Conservation (phyloP, 108 stramenopile species). For the Craspedostauros australis region DNA sequence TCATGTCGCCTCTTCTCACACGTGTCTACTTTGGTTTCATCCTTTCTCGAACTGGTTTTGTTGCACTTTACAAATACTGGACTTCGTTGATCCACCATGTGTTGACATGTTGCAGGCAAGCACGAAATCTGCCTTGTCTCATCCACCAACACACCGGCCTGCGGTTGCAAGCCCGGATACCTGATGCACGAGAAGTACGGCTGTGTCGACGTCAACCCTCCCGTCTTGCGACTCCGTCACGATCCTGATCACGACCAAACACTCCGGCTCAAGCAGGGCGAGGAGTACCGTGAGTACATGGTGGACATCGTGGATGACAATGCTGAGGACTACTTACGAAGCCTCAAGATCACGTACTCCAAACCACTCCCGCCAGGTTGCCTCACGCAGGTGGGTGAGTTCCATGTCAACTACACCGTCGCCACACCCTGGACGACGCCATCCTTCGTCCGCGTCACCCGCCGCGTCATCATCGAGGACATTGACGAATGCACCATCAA, state of each 20-base stretch:
- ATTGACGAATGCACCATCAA: constrained; percentile 81
- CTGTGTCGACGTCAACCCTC: constrained; percentile 85
- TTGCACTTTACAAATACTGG: no score
- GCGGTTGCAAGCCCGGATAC: constrained; percentile 78
- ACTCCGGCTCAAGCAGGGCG: constrained; percentile 70
- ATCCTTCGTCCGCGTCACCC: constrained; percentile 48
- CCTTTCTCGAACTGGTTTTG: no score
- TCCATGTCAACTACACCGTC: constrained; percentile 90
- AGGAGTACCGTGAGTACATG: constrained; percentile 78
- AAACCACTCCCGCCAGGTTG: constrained; percentile 78
- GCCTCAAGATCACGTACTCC: constrained; percentile 79
- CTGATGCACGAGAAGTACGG: constrained; percentile 56
- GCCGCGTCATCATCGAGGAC: constrained; percentile 83
- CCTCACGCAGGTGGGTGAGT: constrained; percentile 71
- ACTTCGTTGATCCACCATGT: no score
- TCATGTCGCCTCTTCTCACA: no score
- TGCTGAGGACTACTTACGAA: constrained; percentile 79
- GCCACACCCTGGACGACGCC: constrained; percentile 85
- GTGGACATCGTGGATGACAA: constrained; percentile 86
- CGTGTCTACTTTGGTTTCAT: no score
- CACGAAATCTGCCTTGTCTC: constrained; percentile 62
- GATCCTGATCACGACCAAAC: constrained; percentile 40
- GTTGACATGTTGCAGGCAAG: constrained; percentile 28
- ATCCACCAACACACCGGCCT: constrained; percentile 45
- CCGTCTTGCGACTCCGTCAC: constrained; percentile 50